Evolutionary conservation across 148 eudicot species (phyloP).

Genomic region (Rhododendron ovatum): DNA sequence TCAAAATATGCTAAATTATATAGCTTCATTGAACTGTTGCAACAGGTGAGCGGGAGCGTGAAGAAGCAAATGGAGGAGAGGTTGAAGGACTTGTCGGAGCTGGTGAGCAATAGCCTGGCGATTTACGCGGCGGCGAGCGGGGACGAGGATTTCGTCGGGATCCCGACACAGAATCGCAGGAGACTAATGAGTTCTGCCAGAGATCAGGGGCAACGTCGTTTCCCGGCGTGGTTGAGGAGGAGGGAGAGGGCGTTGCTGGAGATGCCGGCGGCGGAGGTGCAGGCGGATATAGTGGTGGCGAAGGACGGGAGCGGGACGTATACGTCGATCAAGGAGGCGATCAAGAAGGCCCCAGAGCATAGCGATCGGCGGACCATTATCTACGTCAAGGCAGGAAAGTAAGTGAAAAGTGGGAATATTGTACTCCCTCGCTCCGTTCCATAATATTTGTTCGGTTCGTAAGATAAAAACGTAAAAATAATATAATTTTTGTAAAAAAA

Average conservation of each 20-base stretch:
- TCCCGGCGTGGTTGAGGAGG: constrained; percentile 67
- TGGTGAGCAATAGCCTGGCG: constrained; percentile 78
- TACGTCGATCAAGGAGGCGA: constrained; percentile 69
- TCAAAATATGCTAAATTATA: too few species aligned
- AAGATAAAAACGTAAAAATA: too few species aligned
- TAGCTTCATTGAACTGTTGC: neutral
- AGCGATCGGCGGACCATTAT: constrained; percentile 50
- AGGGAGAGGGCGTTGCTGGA: constrained; percentile 42
- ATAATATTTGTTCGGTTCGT: too few species aligned
- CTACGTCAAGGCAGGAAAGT: constrained; percentile 81
- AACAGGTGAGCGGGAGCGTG: constrained; percentile 27
- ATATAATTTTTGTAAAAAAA: too few species aligned
- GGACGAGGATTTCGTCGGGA: constrained; percentile 48
- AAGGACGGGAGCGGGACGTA: constrained; percentile 65
- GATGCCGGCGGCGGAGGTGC: constrained; percentile 36
- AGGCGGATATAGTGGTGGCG: constrained; percentile 69
- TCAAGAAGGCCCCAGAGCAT: constrained; percentile 62
- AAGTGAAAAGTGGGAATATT: constrained; percentile 4
- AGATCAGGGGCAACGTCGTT: constrained; percentile 12
- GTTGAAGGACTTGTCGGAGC: constrained; percentile 54
- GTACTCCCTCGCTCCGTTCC: too few species aligned
- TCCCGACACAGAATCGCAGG: constrained; percentile 67
- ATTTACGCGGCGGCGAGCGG: constrained; percentile 49
- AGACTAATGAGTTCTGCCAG: constrained; percentile 6
- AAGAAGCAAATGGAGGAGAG: constrained; percentile 45